Evolutionary conservation across 805 yeast species (phyloP), one percentile per base, ranked within the genome.

Genomic region (Candida nemodendra): DNA sequence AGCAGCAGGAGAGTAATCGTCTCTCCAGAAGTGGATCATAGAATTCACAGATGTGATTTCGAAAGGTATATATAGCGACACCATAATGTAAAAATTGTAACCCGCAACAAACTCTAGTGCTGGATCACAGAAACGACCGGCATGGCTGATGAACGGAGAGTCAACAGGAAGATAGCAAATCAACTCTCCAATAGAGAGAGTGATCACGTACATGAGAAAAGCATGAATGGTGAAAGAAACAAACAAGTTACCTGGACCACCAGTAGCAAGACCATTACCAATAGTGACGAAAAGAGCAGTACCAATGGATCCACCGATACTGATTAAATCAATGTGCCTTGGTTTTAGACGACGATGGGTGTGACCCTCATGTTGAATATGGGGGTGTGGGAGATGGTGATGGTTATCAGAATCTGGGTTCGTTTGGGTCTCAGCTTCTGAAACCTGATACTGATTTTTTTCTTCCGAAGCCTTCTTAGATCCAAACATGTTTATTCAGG

Each of bases 261-360:
- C 89, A 30, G 71, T 67, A 21, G 72, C 66, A 21, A 86, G 62
- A 1, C 79, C 84, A 32, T 68, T 61, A 11, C 89, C 89, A 39
- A 83, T 81, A 18, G 86, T 74, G 4, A 84, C 88, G 48, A 85
- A 85, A 5, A 85, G 64, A 7, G 85, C 91, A 2, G 91, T 81
- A 27, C 95, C 95, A 47, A 85, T 82, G 27, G 87, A 81, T 36
- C 91, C 93, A 14, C 91, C 88, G 17, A 86, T 80, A 9, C 87
- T 84, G 44, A 86, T 79, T 36, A 86, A 68, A 53, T 84, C 88
- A 18, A 86, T 79, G 62, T 88, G 95, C 41, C 95, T 36, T 18
- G 43, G 42, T 30, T 39, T 44, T 25, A 48, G 35, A 19, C 36
- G 42, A 28, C 50, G 45, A 9, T 30, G 35, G 5, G 53, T 48